Evolutionary conservation across 208 protist genomes (phyloP).

Genomic region (Polymyxa betae): DNA sequence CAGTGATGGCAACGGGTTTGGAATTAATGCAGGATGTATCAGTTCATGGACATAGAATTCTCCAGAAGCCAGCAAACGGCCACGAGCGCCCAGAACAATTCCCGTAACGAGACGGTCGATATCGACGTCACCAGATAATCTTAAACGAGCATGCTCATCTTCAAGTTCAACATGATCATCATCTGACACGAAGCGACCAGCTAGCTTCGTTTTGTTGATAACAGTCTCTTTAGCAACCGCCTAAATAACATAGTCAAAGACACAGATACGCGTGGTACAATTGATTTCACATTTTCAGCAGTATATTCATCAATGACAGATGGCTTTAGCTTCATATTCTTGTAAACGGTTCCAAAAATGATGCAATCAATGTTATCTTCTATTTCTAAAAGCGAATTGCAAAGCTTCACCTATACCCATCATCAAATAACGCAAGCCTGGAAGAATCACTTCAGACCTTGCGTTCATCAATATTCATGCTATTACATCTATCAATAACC

Average conservation of each 20-base stretch:
- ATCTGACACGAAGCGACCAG: not conserved
- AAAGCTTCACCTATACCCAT: not conserved
- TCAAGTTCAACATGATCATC: conserved; percentile 48
- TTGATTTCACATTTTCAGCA: not conserved
- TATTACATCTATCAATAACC: not conserved
- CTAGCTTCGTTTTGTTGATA: conserved; percentile 1
- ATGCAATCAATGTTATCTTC: conserved; percentile 41
- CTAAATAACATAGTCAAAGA: not conserved
- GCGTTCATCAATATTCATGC: conserved; percentile 15
- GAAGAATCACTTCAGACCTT: not conserved
- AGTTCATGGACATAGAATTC: not conserved
- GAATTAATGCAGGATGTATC: not conserved
- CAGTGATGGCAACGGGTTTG: not conserved
- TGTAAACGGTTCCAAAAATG: conserved; percentile 44
- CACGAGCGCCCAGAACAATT: not conserved
- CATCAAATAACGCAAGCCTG: not conserved
- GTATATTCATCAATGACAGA: conserved; percentile 19
- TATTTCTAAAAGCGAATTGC: not conserved
- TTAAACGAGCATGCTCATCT: not conserved
- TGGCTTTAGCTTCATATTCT: conserved; percentile 51
- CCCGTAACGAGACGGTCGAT: not conserved
- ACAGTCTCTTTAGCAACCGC: not conserved
- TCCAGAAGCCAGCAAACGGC: not conserved
- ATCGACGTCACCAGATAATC: not conserved
- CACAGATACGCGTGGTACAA: not conserved